These are phyloP conservation scores for Lophiotrema nucula DNA, from an alignment of 495 filamentous ascomycete genomes.

Conservation along the genomic window DNA sequence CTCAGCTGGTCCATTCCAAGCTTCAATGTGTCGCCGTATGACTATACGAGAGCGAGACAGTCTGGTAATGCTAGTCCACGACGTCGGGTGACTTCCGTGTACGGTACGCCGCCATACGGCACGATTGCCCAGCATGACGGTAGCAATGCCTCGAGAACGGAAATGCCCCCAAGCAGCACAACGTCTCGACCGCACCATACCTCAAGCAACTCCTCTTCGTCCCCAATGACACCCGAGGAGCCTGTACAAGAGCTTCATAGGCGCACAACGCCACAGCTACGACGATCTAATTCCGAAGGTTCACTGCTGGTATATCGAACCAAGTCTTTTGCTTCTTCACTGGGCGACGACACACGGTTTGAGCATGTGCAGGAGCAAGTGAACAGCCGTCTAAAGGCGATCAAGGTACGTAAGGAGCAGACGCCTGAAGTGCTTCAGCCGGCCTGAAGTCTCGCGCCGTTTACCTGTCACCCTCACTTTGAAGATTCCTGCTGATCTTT, in stretches of 20 bases:
- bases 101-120: neutral
- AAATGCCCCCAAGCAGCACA: neutral
- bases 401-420: no score
- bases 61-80: neutral
- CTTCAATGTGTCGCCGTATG: conserved; percentile 26
- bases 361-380: conserved; percentile 73
- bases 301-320: conserved; percentile 58
- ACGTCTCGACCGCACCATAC: conserved; percentile 2
- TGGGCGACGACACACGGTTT: conserved; percentile 85
- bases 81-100: conserved; percentile 2
- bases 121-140: conserved; percentile 17
- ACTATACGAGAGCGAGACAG: conserved; percentile 2
- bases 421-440: no score
- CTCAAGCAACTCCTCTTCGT: conserved; percentile 1
- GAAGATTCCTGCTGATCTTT: no score
- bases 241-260: neutral
- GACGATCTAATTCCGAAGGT: conserved; percentile 70
- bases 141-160: neutral
- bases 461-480: no score
- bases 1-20: conserved; percentile 30
- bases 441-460: no score
- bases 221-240: neutral
- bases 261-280: conserved; percentile 39
- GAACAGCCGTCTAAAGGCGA: conserved; percentile 86
- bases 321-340: conserved; percentile 72